Conservation (phyloP, 1,284 basidiomycete species). For the Melampsora larici-populina region DNA sequence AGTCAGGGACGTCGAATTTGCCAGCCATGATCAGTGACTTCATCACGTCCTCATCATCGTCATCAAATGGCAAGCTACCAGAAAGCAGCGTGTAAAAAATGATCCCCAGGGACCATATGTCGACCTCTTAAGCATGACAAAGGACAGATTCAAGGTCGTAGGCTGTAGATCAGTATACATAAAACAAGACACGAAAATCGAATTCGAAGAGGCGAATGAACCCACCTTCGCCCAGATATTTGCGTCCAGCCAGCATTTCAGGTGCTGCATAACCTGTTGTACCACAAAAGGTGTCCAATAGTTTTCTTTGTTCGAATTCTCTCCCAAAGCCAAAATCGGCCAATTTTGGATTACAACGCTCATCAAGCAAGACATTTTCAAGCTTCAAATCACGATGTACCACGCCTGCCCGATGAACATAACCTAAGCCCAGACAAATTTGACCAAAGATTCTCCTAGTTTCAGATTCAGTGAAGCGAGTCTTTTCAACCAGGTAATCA, state of each 20-base stretch:
- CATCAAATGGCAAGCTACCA: conserved; percentile 92
- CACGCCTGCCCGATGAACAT: conserved; percentile 55
- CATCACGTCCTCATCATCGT: conserved; percentile 90
- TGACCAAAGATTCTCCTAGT: conserved; percentile 55
- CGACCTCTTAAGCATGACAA: conserved; percentile 67
- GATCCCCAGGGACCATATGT: conserved; percentile 93
- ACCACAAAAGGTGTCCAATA: conserved; percentile 94
- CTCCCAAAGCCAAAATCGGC: conserved; percentile 96
- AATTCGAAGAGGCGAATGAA: conserved; percentile 3
- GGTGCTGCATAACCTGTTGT: conserved; percentile 93
- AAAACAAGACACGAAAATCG: neutral
- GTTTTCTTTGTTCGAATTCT: conserved; percentile 76
- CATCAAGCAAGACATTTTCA: conserved; percentile 57
- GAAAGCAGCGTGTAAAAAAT: conserved; percentile 92
- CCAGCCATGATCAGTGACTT: conserved; percentile 78
- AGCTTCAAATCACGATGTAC: conserved; percentile 61
- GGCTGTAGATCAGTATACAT: neutral
- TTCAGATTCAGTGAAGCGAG: conserved; percentile 52
- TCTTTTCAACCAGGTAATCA: conserved; percentile 56
- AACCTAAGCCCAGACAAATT: conserved; percentile 55
- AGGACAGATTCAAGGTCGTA: neutral
- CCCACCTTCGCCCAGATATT: conserved; percentile 82
- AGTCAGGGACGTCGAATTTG: conserved; percentile 86
- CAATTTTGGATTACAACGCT: conserved; percentile 58
- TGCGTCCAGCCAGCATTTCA: conserved; percentile 85